These are phyloP conservation scores for Anacardium occidentale DNA, from an alignment of 345 rosid species.

Conservation along the genomic window DNA sequence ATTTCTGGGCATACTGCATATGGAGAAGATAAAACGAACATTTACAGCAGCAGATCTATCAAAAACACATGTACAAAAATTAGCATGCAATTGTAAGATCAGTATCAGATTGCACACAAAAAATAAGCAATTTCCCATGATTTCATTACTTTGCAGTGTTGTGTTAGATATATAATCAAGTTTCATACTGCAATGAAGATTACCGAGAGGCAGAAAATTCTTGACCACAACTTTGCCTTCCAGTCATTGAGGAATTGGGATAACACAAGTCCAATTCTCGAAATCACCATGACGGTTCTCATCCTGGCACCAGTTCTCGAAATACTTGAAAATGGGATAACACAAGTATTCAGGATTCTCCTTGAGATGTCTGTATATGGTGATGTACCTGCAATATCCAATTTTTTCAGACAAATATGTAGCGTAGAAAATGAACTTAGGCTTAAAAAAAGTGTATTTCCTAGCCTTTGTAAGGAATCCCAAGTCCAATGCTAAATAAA, in stretches of 20 bases:
- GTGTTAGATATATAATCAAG: not conserved
- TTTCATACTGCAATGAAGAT: conserved; percentile 2
- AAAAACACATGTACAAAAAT: no score
- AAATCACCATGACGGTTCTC: conserved; percentile 98
- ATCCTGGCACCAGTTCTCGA: conserved; percentile 99
- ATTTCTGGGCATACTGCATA: no score
- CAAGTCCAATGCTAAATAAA: conserved; percentile 91
- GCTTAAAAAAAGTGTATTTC: conserved; percentile 98
- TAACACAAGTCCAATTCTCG: no score
- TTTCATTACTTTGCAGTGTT: no score
- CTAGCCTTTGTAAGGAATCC: conserved; percentile 98
- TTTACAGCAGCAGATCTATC: not conserved
- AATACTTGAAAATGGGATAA: conserved; percentile 97
- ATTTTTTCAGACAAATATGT: conserved; percentile 94
- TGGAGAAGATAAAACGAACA: no score
- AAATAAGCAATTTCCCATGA: no score
- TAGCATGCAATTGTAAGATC: no score
- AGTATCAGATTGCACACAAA: no score
- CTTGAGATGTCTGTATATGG: conserved; percentile 90
- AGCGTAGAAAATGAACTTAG: conserved; percentile 95
- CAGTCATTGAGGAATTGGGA: conserved; percentile 98
- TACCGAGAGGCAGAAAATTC: conserved; percentile 98
- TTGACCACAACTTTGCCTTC: conserved; percentile 96
- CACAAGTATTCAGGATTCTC: conserved; percentile 82
- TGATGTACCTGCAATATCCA: conserved; percentile 95